phyloP scores from a whole-genome alignment of 306 rosid genomes.

The Cucumis hystrix region DNA sequence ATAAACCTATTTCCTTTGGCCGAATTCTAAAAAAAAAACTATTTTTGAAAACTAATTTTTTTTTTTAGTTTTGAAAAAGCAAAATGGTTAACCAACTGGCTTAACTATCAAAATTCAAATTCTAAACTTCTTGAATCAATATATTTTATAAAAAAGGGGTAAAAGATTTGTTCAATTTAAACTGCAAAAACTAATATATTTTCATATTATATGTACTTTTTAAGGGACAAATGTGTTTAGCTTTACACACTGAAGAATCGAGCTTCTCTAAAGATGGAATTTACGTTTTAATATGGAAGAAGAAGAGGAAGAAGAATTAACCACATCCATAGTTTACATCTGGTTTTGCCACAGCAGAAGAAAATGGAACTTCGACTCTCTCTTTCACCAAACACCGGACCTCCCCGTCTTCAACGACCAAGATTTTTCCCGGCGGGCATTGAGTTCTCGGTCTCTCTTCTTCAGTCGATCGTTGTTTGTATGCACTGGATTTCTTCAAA shows the following conservation, averaged over 20 bases:
- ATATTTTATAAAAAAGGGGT: too few relatives aligned
- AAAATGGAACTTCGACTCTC: constrained; percentile 95
- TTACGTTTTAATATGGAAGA: background rate
- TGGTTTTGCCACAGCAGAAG: constrained; percentile 61
- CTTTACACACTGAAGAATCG: background rate
- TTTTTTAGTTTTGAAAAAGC: too few relatives aligned
- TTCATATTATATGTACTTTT: background rate
- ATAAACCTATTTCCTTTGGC: too few relatives aligned
- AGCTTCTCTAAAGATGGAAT: background rate
- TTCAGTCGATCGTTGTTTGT: constrained; percentile 20
- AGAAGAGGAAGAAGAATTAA: constrained; percentile 5
- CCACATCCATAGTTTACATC: constrained; percentile 97
- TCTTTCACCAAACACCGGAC: constrained; percentile 86
- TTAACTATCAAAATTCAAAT: too few relatives aligned
- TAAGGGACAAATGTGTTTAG: background rate
- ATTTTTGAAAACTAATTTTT: too few relatives aligned
- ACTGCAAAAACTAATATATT: background rate
- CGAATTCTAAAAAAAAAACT: too few relatives aligned
- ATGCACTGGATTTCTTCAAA: constrained; percentile 19
- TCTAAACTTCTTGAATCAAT: background rate
- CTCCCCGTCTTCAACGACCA: constrained; percentile 66
- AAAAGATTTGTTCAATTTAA: background rate
- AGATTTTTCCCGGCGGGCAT: constrained; percentile 73
- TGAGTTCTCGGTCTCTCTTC: constrained; percentile 17
- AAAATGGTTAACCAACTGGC: too few relatives aligned